Evolutionary conservation across 805 yeast species (phyloP).

Genomic region (Wickerhamiella parazyma): DNA sequence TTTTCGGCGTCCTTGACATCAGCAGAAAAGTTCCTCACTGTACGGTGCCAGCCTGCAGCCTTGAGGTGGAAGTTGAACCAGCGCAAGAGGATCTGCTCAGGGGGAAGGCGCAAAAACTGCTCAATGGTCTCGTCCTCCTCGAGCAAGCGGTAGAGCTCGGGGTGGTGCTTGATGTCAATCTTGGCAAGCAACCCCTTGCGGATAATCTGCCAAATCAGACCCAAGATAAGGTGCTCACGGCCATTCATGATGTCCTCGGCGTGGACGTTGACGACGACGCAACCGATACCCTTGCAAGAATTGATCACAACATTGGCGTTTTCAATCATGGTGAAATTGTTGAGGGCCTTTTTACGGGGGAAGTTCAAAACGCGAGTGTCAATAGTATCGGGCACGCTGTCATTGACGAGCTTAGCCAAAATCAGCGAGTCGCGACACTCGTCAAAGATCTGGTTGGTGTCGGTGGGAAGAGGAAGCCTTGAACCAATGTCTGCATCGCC

Average conservation of each 20-base stretch:
- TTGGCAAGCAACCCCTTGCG: constrained; percentile 90
- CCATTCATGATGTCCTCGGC: constrained; percentile 96
- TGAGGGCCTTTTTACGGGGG: constrained; percentile 72
- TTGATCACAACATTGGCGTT: constrained; percentile 95
- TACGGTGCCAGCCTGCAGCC: constrained; percentile 79
- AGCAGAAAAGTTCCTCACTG: constrained; percentile 70
- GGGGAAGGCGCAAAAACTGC: constrained; percentile 91
- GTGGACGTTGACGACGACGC: constrained; percentile 94
- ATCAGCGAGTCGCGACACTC: constrained; percentile 94
- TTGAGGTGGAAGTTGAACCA: constrained; percentile 96
- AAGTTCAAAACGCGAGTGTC: constrained; percentile 92
- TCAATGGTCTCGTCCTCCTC: constrained; percentile 96
- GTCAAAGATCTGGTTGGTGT: constrained; percentile 88
- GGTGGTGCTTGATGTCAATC: constrained; percentile 91
- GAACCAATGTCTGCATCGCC: constrained; percentile 79
- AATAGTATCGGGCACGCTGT: constrained; percentile 95
- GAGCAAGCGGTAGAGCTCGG: constrained; percentile 84
- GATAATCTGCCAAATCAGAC: constrained; percentile 95
- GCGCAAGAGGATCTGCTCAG: constrained; percentile 89
- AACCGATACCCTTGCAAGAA: constrained; percentile 97
- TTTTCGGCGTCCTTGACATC: constrained; percentile 94
- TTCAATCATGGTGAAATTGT: constrained; percentile 90
- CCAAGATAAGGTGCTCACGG: constrained; percentile 86
- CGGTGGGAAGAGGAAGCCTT: constrained; percentile 82
- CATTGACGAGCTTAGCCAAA: constrained; percentile 84